Evolutionary conservation across 352 stramenopile genomes (phyloP), one percentile per base, ranked within the genome.

Genomic region (Pythium aphanidermatum): DNA sequence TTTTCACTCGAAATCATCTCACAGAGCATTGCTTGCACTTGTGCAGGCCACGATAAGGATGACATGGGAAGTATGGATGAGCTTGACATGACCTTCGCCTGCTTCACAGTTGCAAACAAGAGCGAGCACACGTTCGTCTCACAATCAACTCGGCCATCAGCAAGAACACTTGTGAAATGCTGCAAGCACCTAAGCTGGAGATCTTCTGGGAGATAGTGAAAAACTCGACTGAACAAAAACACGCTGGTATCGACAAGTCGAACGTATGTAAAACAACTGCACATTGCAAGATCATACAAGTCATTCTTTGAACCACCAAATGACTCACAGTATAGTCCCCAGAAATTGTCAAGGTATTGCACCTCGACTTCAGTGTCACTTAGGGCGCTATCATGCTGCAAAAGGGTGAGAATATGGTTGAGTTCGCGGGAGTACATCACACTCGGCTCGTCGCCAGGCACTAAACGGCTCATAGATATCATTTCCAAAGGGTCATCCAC

Each of bases 351-450:
- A 12, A 86, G 46, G 52, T 92, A 92, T 62, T 91, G 78, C 4
- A 90, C 63, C 37, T 94, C 83, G 5, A 94, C 53, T 37, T 94
- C 83, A 12, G 71, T 87, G 53, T 94, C 83, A 2, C 75, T 87
- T 5, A 94, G 63, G 10, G 78, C 67, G 19, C 85, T 88, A 38
- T 88, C 80, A 5, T 50, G 63, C 42, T 84, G 80, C 17, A 82
- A 60, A 16, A 94, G 56, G 11, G 65, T 66, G 14, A 94, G 60
- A 24, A 86, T 65, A 28, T 84, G 70, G 58, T 94, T 94, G 11
- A 92, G 49, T 37, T 90, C 83, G 16, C 72, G 69, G 25, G 78
- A 82, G 34, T 87, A 91, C 12, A 92, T 55, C 4, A 63, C 63
- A 16, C 56, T 79, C 10, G 83, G 78, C 10, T 66, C 56, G 49